Base-by-base conservation (phyloP, 768 basidiomycete species). In the Pleurotus djamor region DNA sequence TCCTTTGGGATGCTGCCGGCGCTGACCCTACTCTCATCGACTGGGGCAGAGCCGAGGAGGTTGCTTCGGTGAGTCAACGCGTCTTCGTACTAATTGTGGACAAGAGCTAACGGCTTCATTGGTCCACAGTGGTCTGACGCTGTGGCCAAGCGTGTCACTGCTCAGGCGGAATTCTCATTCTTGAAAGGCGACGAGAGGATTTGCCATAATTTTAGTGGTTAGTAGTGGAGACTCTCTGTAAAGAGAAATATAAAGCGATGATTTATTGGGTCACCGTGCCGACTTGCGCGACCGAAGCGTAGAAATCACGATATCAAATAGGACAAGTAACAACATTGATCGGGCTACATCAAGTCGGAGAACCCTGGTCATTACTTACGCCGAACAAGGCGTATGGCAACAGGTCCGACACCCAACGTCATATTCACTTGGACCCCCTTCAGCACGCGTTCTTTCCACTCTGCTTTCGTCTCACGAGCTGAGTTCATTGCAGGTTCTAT, bases 391-490 rank as follows among this genome's bases (percentile, higher is more conserved):
- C 21, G 21, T 28, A 28, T 3, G 3, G 21, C 21, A 28, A 28
- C 21, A 28, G 21, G 21, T 3, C 21, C 21, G 3, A 28, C 21
- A 28, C 21, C 2, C 21, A 28, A 3, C 21, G 21, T 28, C 21
- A 28, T 28, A 28, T 28, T 28, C 2, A 28, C 21, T 3, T 3
- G 21, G 3, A 28, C 21, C 21, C 21, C 21, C 21, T 28, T 28
- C 55, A 70, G 33, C 4, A 73, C 65, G 17, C 70, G 62, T 14
- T 54, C 43, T 38, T 38, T 61, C 72, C 72, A 72, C 34, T 62
- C 54, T 34, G 63, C 60, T 35, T 62, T 62, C n/a, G 59, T 77
- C 62, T 79, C 76, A 0, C 72, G 74, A 0, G 59, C 47, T 8
- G 45, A 28, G 21, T 1, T 34, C 0, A 69, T 52, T 1, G 65